Evolutionary conservation across 129 eudicot species (phyloP).

Genomic region (Calendula officinalis): DNA sequence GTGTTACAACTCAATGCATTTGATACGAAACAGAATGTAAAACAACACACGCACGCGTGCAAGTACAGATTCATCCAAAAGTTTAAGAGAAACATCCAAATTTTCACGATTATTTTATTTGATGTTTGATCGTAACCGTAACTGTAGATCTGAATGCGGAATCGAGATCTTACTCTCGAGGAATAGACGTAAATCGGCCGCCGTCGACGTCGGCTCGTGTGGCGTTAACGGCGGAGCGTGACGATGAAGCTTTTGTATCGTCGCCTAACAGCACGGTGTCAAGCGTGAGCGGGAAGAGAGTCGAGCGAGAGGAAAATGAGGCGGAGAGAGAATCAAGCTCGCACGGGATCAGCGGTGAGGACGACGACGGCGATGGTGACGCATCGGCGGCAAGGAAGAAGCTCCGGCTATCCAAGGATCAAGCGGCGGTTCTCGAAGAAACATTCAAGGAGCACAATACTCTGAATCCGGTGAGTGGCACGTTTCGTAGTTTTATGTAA

Average conservation of each 20-base stretch:
- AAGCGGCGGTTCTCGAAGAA: constrained; percentile 79
- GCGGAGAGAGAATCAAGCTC: constrained; percentile 62
- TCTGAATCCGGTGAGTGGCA: constrained; percentile 78
- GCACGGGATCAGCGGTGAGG: constrained; percentile 38
- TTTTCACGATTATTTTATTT: neutral
- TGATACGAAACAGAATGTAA: neutral
- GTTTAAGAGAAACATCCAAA: constrained; percentile 1
- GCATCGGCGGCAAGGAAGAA: constrained; percentile 68
- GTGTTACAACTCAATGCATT: constrained; percentile 13
- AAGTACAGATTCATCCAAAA: constrained; percentile 4
- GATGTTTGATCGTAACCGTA: constrained; percentile 12
- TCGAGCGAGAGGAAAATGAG: constrained; percentile 58
- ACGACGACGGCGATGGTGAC: constrained; percentile 67
- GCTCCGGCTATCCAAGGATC: constrained; percentile 71
- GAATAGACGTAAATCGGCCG: constrained; percentile 50
- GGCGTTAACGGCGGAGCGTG: constrained; percentile 44
- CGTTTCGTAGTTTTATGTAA: constrained; percentile 21
- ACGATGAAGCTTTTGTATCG: constrained; percentile 53
- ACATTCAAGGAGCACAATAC: constrained; percentile 81
- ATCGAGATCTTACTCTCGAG: constrained; percentile 36
- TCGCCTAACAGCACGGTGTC: constrained; percentile 92
- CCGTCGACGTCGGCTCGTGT: constrained; percentile 39
- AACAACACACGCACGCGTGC: constrained; percentile 17
- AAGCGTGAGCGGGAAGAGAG: constrained; percentile 68
- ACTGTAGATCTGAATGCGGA: constrained; percentile 49